Conservation (phyloP, 345 rosid genomes). For the Gossypioides kirkii region DNA sequence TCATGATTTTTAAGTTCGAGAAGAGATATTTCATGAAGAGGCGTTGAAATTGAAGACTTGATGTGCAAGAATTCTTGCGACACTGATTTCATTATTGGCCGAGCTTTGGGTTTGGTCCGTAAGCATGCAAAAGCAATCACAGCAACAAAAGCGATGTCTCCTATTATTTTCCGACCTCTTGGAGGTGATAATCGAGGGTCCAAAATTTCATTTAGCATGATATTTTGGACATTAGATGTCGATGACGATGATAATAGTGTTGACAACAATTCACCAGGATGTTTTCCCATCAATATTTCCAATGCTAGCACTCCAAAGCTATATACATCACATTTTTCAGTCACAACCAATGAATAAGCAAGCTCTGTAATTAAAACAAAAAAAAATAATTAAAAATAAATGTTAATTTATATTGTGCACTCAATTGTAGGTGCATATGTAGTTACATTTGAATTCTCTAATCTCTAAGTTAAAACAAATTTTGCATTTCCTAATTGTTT, state of each 20-base stretch:
- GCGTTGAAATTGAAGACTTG: neutral
- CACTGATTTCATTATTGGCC: slow-evolving; percentile 15
- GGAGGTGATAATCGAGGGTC: slow-evolving; percentile 1
- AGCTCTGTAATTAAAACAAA: neutral
- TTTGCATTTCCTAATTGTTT: too few relatives aligned
- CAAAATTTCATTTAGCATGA: neutral
- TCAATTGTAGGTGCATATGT: too few relatives aligned
- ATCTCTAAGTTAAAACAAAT: too few relatives aligned
- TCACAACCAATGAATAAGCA: slow-evolving; percentile 3
- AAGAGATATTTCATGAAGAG: neutral
- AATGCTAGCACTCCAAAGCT: slow-evolving; percentile 21
- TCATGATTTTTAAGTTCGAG: fast-evolving
- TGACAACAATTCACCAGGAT: slow-evolving; percentile 14
- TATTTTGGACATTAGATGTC: neutral
- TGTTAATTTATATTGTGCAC: neutral
- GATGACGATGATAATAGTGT: neutral
- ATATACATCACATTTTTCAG: slow-evolving; percentile 18
- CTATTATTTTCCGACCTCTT: neutral
- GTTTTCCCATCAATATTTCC: slow-evolving; percentile 16
- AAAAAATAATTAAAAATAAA: neutral
- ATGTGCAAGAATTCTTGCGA: neutral
- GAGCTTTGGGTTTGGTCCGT: neutral
- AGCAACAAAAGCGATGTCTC: neutral
- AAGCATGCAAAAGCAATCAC: slow-evolving; percentile 17
- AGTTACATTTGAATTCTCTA: too few relatives aligned